phyloP scores from a whole-genome alignment of 331 rosid genomes.

The Ulmus americana region DNA sequence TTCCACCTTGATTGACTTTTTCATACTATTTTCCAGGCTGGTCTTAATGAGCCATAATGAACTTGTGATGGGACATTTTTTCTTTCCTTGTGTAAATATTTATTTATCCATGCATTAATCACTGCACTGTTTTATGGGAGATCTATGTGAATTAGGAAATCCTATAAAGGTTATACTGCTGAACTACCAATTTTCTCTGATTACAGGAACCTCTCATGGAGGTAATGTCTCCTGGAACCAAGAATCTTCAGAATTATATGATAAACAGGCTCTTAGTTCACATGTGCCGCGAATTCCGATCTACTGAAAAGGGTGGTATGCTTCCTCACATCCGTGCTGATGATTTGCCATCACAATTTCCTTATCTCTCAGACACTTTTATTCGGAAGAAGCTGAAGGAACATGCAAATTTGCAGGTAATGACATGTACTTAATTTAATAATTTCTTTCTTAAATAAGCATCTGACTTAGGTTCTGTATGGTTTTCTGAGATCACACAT shows the following conservation, averaged over 20 bases:
- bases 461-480: not conserved
- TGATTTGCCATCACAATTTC: conserved; percentile 69
- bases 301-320: conserved; percentile 62
- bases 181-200: conserved; percentile 13
- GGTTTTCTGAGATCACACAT: not conserved
- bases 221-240: conserved; percentile 90
- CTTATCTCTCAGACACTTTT: conserved; percentile 70
- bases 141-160: not conserved
- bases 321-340: conserved; percentile 56
- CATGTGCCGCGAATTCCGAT: conserved; percentile 82
- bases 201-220: conserved; percentile 96
- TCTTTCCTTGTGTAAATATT: not conserved
- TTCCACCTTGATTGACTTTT: not conserved
- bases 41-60: not conserved
- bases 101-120: not conserved
- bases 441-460: not conserved
- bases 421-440: not conserved
- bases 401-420: conserved; percentile 78
- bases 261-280: conserved; percentile 74
- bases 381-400: conserved; percentile 76
- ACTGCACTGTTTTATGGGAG: not conserved
- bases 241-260: conserved; percentile 86
- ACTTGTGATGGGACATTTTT: not conserved
- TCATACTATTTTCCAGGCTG: not conserved
- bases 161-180: not conserved